Evolutionary conservation across 768 basidiomycete species (phyloP).

Genomic region (Tulasnella calospora): DNA sequence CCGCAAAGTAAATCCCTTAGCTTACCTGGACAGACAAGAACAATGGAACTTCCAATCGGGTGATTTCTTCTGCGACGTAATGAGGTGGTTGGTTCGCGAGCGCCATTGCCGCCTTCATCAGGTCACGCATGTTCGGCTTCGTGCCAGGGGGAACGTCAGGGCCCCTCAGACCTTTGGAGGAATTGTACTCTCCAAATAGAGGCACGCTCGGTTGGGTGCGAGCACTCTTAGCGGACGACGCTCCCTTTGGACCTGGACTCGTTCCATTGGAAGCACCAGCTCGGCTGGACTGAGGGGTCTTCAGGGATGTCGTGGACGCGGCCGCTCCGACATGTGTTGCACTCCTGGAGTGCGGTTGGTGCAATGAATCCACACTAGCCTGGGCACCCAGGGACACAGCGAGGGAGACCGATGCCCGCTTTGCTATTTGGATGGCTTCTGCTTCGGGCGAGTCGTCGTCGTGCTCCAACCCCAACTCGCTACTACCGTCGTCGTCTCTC

Average conservation of each 20-base stretch:
- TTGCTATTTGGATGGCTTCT: constrained; percentile 8
- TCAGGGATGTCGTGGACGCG: not conserved
- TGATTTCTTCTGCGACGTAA: constrained; percentile 82
- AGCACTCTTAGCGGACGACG: not conserved
- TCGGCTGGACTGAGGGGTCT: not conserved
- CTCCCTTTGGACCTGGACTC: not conserved
- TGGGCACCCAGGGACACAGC: not conserved
- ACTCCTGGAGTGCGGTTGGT: not conserved
- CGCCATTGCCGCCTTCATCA: constrained; percentile 48
- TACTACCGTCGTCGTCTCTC: not conserved
- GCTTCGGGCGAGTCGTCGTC: constrained; percentile 14
- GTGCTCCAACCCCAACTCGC: constrained; percentile 8
- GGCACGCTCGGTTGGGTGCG: not conserved
- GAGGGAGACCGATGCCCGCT: not conserved
- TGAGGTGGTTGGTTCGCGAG: constrained; percentile 53
- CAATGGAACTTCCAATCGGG: constrained; percentile 59
- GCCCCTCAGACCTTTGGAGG: constrained; percentile 13
- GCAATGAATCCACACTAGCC: not conserved
- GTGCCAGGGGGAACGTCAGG: constrained; percentile 29
- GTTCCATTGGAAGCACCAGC: not conserved
- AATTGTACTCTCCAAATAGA: constrained; percentile 4
- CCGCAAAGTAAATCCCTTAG: constrained; percentile 7
- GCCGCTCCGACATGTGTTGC: not conserved
- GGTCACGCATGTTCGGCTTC: constrained; percentile 59
- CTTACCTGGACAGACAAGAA: constrained; percentile 75